Percentiles rank a stretch among this genome's conserved stretches.
phyloP scores from a whole-genome alignment of 2,329 filamentous ascomycete species.

The Hypocreales sp. region DNA sequence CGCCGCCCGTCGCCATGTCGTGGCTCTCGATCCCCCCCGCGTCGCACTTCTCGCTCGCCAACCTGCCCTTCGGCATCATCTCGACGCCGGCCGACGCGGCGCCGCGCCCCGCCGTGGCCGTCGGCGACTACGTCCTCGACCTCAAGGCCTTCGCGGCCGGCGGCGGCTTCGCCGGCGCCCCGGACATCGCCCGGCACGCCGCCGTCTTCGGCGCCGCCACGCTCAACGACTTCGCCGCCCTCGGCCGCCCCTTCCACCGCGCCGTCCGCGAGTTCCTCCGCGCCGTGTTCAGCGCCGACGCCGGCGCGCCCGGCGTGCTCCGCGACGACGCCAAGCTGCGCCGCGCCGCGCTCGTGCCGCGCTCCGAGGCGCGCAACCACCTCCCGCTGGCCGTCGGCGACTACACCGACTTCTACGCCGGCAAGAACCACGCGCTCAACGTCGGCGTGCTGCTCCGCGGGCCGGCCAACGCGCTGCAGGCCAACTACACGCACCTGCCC shows the following conservation, averaged over 20 bases:
- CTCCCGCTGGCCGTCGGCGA: slow-evolving; percentile 65
- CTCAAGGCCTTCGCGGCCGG: slow-evolving; percentile 41
- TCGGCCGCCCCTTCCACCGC: slow-evolving; percentile 53
- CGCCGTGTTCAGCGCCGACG: slow-evolving; percentile 40
- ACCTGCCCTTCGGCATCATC: slow-evolving; percentile 75
- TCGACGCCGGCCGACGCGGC: slow-evolving; percentile 39
- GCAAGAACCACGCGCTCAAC: slow-evolving; percentile 59
- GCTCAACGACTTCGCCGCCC: slow-evolving; percentile 20
- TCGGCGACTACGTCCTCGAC: slow-evolving; percentile 59
- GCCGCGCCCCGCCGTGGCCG: slow-evolving; percentile 52
- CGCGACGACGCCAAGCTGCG: slow-evolving; percentile 19
- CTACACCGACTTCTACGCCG: slow-evolving; percentile 76
- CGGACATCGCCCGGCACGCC: slow-evolving; percentile 11
- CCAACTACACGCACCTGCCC: slow-evolving; percentile 68
- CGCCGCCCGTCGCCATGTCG: slow-evolving; percentile 9
- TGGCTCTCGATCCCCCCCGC: slow-evolving; percentile 11
- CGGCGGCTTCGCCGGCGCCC: slow-evolving; percentile 20
- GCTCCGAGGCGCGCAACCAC: slow-evolving; percentile 43
- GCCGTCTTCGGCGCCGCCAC: slow-evolving; percentile 12
- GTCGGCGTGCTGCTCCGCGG: slow-evolving; percentile 61
- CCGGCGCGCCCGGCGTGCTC: slow-evolving; percentile 18
- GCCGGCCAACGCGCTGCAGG: slow-evolving; percentile 57
- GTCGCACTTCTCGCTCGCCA: slow-evolving; percentile 52
- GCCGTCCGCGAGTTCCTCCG: slow-evolving; percentile 57
- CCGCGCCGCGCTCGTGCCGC: slow-evolving; percentile 11